A percentile compares a stretch with the other conserved stretches of the same genome.
Evolutionary conservation across 306 rosid species (phyloP).

Genomic region (Gillenia trifoliata): DNA sequence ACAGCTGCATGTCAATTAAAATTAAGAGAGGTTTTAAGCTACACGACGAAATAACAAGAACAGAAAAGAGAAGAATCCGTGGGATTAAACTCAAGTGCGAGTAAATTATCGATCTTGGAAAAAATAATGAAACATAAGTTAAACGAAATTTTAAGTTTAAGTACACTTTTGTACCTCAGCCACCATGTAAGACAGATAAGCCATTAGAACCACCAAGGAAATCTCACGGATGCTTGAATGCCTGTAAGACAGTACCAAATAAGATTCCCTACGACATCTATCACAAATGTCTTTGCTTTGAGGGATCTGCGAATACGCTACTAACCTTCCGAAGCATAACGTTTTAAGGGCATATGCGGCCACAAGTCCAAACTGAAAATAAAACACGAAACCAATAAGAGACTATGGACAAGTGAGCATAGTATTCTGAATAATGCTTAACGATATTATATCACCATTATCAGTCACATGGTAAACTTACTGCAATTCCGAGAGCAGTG

Average conservation of each 20-base stretch:
- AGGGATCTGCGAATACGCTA: background rate
- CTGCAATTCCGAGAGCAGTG: constrained; percentile 67
- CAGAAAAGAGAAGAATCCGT: background rate
- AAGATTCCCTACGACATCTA: background rate
- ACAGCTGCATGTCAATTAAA: constrained; percentile 42
- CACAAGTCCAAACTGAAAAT: constrained; percentile 65
- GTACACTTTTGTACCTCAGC: constrained; percentile 59
- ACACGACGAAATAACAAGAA: background rate
- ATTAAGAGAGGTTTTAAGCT: background rate
- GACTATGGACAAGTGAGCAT: background rate
- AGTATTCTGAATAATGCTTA: background rate
- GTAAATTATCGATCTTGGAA: background rate
- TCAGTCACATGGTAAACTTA: constrained; percentile 31
- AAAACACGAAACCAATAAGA: background rate
- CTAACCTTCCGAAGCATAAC: constrained; percentile 67
- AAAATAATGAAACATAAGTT: background rate
- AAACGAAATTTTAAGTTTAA: background rate
- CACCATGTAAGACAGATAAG: constrained; percentile 88
- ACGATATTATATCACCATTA: background rate
- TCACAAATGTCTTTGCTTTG: background rate
- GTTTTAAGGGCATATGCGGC: constrained; percentile 70
- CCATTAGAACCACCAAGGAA: constrained; percentile 75
- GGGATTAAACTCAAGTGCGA: background rate
- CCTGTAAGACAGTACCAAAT: constrained; percentile 34
- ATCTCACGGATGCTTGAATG: constrained; percentile 86